Evolutionary conservation across 2,329 filamentous ascomycete species (phyloP).

Genomic region (Penicillium brevicompactum): DNA sequence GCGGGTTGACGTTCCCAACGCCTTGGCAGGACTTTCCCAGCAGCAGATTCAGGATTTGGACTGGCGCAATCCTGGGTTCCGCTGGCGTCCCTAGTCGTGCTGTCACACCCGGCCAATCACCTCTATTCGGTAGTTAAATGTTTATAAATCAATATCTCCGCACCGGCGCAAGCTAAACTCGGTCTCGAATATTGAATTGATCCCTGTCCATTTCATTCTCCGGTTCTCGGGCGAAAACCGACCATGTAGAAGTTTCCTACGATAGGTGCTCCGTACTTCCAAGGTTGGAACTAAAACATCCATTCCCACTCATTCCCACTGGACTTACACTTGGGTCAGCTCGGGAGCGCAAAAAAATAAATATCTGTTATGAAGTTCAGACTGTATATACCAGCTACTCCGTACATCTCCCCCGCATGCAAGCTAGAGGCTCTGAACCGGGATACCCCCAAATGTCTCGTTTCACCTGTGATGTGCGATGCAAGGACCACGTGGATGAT

Average conservation of each 20-base stretch:
- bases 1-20: conserved; percentile 56
- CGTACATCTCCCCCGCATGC: too few relatives aligned
- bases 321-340: too few relatives aligned
- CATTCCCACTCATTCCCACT: too few relatives aligned
- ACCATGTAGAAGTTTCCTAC: not conserved
- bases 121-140: not conserved
- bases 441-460: not conserved
- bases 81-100: conserved; percentile 53
- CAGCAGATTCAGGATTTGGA: conserved; percentile 63
- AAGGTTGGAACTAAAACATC: too few relatives aligned
- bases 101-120: not conserved
- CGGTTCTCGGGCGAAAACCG: not conserved
- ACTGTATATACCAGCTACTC: too few relatives aligned
- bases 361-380: too few relatives aligned
- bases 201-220: not conserved
- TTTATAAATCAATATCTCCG: not conserved
- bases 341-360: too few relatives aligned
- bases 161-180: not conserved
- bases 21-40: conserved; percentile 56
- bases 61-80: conserved; percentile 67
- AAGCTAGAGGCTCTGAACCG: not conserved
- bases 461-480: not conserved
- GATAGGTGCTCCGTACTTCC: too few relatives aligned
- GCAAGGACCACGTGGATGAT: not conserved
- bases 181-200: not conserved